Base-by-base conservation (phyloP, 2,329 filamentous ascomycete genomes). In the Coniella lustricola region DNA sequence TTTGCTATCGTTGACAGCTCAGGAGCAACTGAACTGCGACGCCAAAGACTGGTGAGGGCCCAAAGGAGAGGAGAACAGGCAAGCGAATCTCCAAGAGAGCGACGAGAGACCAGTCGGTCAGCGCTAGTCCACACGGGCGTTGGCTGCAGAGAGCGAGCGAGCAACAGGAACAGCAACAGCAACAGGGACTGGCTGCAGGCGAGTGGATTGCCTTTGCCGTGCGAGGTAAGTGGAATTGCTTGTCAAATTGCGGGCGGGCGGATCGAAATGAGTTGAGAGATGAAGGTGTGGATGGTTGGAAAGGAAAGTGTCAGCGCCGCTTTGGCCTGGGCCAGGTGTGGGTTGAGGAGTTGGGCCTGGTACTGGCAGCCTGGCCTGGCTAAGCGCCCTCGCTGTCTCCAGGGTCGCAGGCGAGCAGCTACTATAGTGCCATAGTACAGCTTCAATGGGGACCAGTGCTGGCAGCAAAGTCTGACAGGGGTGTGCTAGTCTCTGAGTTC, bases 251-350 rank as follows among this genome's bases (percentile, higher is more conserved):
- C 44, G 32, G 31, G 22, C 25, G 35, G 44, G 32, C 35, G 44
- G 21, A 33, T 39, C 25, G 44, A 46, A 46, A 46, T 39, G 35
- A 46, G 44, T 29, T 21, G 36, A 33, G 36, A 46, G 44, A 46
- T 40, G 43, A 45, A 29, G 43, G 35, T 46, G 35, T 46, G 35
- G 21, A 38, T 29, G 35, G 29, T 38, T 34, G 22, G 38, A 25
- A 41, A 17, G 13, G 20, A 25, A 25, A 41, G n/a, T 3, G 35
- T 40, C 16, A 12, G 16, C 16, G 25, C n/a, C 31, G 38, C 22
- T 32, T 32, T 35, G 33, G 25, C 10, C 25, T 29, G 25, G 25
- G 25, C 25, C n/a, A n/a, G n/a, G n/a, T n/a, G n/a, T n/a, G n/a
- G n/a, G n/a, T n/a, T n/a, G n/a, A n/a, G n/a, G n/a, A n/a, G n/a